phyloP scores from a whole-genome alignment of 2,329 filamentous ascomycete species.

The Hymenoscyphus linearis region DNA sequence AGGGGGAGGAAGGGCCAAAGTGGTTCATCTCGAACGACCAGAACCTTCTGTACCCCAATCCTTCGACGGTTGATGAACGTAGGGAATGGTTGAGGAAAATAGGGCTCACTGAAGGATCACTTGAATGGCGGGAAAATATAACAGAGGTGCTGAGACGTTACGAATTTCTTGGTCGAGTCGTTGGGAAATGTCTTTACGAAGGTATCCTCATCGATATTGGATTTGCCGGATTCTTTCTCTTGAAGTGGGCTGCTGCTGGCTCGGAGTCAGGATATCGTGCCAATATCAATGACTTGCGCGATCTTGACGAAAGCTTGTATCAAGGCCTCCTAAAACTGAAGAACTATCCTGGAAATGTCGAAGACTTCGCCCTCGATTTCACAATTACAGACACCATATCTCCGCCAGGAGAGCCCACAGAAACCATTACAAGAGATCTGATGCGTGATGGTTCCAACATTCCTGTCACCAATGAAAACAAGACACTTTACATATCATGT shows the following conservation, averaged over 20 bases:
- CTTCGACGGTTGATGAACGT: conserved; percentile 65
- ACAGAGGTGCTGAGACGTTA: conserved; percentile 64
- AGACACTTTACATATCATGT: conserved; percentile 89
- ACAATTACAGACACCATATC: conserved; percentile 71
- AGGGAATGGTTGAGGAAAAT: conserved; percentile 50
- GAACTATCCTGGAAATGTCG: conserved; percentile 75
- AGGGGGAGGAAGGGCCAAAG: conserved; percentile 47
- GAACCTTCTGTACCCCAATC: conserved; percentile 85
- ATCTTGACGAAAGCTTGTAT: conserved; percentile 87
- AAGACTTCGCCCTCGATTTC: conserved; percentile 80
- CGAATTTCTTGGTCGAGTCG: conserved; percentile 86
- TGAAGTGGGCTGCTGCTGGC: conserved; percentile 80
- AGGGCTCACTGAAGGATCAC: conserved; percentile 47
- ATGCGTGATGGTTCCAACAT: conserved; percentile 71
- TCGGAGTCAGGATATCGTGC: conserved; percentile 73
- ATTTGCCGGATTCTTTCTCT: conserved; percentile 92
- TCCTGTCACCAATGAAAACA: conserved; percentile 84
- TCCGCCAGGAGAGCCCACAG: conserved; percentile 41
- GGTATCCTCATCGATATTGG: conserved; percentile 89
- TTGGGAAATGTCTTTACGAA: conserved; percentile 97
- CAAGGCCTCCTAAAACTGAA: conserved; percentile 79
- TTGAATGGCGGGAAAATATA: conserved; percentile 53
- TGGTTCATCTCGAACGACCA: conserved; percentile 82
- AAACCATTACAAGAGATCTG: conserved; percentile 68
- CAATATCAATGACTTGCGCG: conserved; percentile 90